A percentile compares a stretch with the other conserved stretches of the same genome.
phyloP scores from a whole-genome alignment of 306 rosid genomes.

The Corylus avellana region DNA sequence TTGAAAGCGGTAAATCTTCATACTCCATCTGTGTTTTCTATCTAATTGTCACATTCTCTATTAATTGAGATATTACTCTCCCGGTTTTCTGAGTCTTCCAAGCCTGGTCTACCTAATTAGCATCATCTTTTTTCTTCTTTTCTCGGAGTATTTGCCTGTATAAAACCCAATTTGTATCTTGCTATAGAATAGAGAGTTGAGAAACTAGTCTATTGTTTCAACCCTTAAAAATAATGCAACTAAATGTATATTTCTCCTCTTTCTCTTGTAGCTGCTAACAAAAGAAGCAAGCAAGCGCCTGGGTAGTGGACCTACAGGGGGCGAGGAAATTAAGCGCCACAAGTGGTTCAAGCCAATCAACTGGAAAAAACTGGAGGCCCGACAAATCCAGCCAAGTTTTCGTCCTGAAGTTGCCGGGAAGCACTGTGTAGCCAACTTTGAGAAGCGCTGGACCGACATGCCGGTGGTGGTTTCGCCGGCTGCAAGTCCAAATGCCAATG shows the following conservation, averaged over 20 bases:
- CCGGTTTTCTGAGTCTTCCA: background rate
- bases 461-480: constrained; percentile 83
- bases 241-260: constrained; percentile 3
- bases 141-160: background rate
- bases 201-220: background rate
- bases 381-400: constrained; percentile 87
- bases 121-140: background rate
- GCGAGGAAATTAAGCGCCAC: constrained; percentile 78
- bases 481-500: constrained; percentile 73
- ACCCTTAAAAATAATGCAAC: background rate
- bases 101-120: background rate
- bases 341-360: constrained; percentile 88
- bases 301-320: constrained; percentile 65
- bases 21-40: constrained; percentile 12
- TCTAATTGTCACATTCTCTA: background rate
- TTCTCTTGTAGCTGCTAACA: constrained; percentile 65
- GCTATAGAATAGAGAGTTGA: background rate
- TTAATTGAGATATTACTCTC: background rate
- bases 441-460: constrained; percentile 94
- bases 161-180: background rate
- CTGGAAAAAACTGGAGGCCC: constrained; percentile 76
- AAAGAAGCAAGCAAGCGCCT: constrained; percentile 75
- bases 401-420: constrained; percentile 84
- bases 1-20: constrained; percentile 70
- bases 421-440: constrained; percentile 92